These are phyloP conservation scores for Raffaelea arxii DNA, from an alignment of 2,329 filamentous ascomycete genomes.

Conservation along the genomic window DNA sequence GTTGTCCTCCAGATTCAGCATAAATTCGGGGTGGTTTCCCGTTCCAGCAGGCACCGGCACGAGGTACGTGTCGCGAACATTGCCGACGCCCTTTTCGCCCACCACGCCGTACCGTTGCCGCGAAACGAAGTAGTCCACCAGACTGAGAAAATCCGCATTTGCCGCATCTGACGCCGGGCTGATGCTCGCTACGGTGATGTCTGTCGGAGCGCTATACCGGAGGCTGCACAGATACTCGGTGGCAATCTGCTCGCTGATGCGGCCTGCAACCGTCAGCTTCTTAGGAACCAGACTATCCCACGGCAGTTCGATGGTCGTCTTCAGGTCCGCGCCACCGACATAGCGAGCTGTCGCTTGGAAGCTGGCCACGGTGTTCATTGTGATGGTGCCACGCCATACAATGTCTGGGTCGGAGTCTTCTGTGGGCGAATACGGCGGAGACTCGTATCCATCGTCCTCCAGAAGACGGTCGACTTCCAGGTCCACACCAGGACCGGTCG, in stretches of 20 bases:
- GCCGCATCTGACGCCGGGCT: conserved; percentile 52
- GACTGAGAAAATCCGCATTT: conserved; percentile 54
- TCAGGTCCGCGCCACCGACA: conserved; percentile 75
- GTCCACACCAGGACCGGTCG: conserved; percentile 59
- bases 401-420: conserved; percentile 63
- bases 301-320: conserved; percentile 36
- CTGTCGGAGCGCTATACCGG: conserved; percentile 70
- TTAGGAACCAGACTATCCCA: conserved; percentile 71
- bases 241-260: conserved; percentile 73
- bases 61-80: conserved; percentile 84
- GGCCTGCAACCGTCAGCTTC: conserved; percentile 61
- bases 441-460: conserved; percentile 69
- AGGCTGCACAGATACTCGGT: conserved; percentile 87
- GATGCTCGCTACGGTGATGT: conserved; percentile 73
- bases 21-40: conserved; percentile 68
- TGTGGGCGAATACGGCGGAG: conserved; percentile 73
- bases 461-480: conserved; percentile 85
- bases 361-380: conserved; percentile 68
- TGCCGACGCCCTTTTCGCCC: conserved; percentile 60
- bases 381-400: conserved; percentile 67
- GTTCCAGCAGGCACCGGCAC: conserved; percentile 72
- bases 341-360: conserved; percentile 72
- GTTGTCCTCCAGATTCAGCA: conserved; percentile 80
- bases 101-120: conserved; percentile 84
- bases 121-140: conserved; percentile 80